These are phyloP conservation scores for Raddia guianensis DNA, from an alignment of 176 grass and related monocot species.

Conservation along the genomic window DNA sequence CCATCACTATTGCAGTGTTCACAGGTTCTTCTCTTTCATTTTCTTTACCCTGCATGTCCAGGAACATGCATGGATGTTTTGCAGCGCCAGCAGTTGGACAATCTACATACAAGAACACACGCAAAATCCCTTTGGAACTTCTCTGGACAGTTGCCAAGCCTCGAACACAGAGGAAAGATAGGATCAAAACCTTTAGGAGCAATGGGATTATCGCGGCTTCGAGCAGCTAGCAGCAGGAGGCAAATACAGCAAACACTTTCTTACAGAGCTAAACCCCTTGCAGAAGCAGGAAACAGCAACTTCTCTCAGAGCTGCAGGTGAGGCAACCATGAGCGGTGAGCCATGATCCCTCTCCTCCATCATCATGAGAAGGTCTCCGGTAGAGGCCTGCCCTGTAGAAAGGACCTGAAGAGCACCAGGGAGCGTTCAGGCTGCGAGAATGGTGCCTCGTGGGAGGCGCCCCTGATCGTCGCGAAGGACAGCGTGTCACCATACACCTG, in stretches of 20 bases:
- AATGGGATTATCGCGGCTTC: conserved; percentile 20
- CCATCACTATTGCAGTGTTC: not conserved
- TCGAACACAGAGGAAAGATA: conserved; percentile 13
- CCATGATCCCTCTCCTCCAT: too few species aligned
- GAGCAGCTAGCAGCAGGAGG: conserved; percentile 25
- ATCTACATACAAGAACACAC: conserved; percentile 29
- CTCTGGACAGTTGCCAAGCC: conserved; percentile 47
- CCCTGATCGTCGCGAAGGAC: conserved; percentile 91
- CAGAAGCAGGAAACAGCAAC: conserved; percentile 20
- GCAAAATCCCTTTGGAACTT: conserved; percentile 17
- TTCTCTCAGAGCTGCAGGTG: not conserved
- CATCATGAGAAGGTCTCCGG: conserved; percentile 82
- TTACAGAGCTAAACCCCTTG: conserved; percentile 40
- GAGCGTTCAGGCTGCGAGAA: conserved; percentile 95
- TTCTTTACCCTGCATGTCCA: not conserved
- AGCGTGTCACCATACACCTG: conserved; percentile 76
- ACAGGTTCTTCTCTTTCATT: not conserved
- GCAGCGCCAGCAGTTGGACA: not conserved
- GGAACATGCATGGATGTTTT: not conserved
- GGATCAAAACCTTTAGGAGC: conserved; percentile 31
- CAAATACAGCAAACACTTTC: conserved; percentile 35
- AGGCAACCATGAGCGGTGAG: too few species aligned
- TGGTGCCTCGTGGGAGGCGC: conserved; percentile 92
- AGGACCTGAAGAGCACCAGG: conserved; percentile 89
- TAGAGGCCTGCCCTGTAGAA: conserved; percentile 76